These are phyloP conservation scores for Cicer yamashitae DNA, from an alignment of 306 rosid genomes.

Conservation along the genomic window DNA sequence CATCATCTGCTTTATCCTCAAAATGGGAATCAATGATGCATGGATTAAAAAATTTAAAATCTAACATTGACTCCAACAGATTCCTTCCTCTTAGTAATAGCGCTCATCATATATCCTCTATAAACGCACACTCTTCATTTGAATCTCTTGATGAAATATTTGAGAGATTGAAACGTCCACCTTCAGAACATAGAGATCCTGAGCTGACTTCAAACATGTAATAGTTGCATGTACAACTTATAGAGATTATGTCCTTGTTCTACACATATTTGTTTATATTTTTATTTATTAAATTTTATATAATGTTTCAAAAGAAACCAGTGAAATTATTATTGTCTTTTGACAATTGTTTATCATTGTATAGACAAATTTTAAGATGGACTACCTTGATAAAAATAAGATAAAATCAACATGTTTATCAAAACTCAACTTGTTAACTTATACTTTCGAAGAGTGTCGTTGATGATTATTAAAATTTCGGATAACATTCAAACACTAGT, in stretches of 20 bases:
- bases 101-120: conserved; percentile 48
- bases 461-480: no score
- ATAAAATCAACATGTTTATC: no score
- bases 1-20: conserved; percentile 58
- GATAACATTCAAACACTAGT: no score
- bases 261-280: no score
- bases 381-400: no score
- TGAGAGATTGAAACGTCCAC: conserved; percentile 73
- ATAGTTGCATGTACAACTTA: conserved; percentile 1
- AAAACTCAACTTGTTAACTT: no score
- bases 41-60: conserved; percentile 68
- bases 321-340: no score
- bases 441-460: no score
- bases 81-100: conserved; percentile 63
- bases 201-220: neutral
- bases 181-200: conserved; percentile 48
- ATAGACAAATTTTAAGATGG: no score
- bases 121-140: conserved; percentile 54
- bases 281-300: no score
- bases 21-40: conserved; percentile 83
- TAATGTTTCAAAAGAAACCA: no score
- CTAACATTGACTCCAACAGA: conserved; percentile 66
- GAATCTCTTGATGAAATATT: conserved; percentile 93
- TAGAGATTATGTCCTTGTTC: neutral
- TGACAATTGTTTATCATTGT: no score